phyloP scores from a whole-genome alignment of 371 early-diverging fungal genomes.

The Sanchytrium tribonematis region DNA sequence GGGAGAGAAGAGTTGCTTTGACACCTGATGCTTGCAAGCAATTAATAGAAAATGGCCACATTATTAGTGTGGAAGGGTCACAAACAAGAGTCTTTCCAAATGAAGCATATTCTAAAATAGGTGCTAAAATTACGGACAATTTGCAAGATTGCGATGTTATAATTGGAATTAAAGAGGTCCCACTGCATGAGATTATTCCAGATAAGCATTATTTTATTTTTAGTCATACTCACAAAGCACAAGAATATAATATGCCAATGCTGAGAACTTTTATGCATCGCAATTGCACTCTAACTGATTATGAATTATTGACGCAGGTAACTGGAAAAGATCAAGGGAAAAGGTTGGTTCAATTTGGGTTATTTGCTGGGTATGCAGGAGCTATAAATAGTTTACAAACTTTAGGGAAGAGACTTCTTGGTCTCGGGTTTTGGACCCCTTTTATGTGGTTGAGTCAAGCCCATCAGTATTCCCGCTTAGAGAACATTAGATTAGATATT shows the following conservation, averaged over 20 bases:
- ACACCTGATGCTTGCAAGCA: constrained; percentile 38
- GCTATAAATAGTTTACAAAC: constrained; percentile 77
- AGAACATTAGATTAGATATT: constrained; percentile 42
- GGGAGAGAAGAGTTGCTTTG: constrained; percentile 74
- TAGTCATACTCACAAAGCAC: constrained; percentile 91
- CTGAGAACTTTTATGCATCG: constrained; percentile 47
- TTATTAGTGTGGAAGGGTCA: constrained; percentile 59
- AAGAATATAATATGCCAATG: constrained; percentile 66
- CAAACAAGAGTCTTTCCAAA: constrained; percentile 64
- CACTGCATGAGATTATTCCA: constrained; percentile 39
- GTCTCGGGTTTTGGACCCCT: constrained; percentile 66
- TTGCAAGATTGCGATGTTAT: constrained; percentile 62
- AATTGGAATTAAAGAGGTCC: constrained; percentile 86
- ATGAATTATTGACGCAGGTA: constrained; percentile 65
- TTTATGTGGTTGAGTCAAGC: constrained; percentile 68
- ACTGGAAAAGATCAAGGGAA: constrained; percentile 15
- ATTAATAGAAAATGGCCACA: constrained; percentile 48
- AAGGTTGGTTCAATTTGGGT: constrained; percentile 68
- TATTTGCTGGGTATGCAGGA: constrained; percentile 85
- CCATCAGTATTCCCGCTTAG: constrained; percentile 49
- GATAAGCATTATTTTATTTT: constrained; percentile 77
- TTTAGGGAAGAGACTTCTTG: constrained; percentile 63
- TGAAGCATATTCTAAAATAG: constrained; percentile 45
- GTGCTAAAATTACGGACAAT: constrained; percentile 62
- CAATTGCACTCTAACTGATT: constrained; percentile 46